Conservation (phyloP, 345 rosid species). For the Pistacia atlantica region DNA sequence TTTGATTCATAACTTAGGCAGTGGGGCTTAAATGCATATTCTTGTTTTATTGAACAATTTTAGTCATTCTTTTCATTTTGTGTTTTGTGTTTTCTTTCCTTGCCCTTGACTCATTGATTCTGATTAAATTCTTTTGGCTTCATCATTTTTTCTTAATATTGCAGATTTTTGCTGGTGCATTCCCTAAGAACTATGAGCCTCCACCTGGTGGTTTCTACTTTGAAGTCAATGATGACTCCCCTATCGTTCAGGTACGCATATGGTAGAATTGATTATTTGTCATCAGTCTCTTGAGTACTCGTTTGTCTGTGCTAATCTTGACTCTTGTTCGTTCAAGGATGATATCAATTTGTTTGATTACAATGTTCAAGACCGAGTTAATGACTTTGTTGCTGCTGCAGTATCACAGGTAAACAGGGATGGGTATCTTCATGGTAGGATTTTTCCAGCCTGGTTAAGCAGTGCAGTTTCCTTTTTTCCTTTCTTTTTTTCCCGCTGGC, state of each 20-base stretch:
- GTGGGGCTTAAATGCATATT: not conserved
- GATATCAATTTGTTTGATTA: constrained; percentile 78
- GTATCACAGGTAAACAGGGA: constrained; percentile 65
- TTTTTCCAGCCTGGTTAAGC: constrained; percentile 9
- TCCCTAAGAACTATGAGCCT: constrained; percentile 89
- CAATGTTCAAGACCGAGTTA: constrained; percentile 92
- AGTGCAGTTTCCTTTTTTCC: constrained; percentile 1
- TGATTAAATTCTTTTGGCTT: constrained; percentile 4
- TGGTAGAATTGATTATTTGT: constrained; percentile 8
- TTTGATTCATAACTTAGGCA: not conserved
- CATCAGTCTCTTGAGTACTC: constrained; percentile 10
- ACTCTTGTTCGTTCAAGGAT: constrained; percentile 59
- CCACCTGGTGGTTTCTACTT: constrained; percentile 92
- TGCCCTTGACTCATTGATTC: not conserved
- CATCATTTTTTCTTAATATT: constrained; percentile 17
- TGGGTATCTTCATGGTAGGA: not conserved
- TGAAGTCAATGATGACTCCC: constrained; percentile 80
- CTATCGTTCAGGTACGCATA: constrained; percentile 74
- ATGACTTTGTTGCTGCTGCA: constrained; percentile 93
- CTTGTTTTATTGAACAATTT: not conserved
- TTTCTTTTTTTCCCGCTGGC: not conserved
- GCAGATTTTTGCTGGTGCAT: constrained; percentile 96
- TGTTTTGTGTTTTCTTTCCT: not conserved
- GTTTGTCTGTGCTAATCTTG: constrained; percentile 24
- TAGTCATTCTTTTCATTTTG: not conserved